Base-by-base conservation (phyloP, 441 rosid genomes). In the Corymbia citriodora region DNA sequence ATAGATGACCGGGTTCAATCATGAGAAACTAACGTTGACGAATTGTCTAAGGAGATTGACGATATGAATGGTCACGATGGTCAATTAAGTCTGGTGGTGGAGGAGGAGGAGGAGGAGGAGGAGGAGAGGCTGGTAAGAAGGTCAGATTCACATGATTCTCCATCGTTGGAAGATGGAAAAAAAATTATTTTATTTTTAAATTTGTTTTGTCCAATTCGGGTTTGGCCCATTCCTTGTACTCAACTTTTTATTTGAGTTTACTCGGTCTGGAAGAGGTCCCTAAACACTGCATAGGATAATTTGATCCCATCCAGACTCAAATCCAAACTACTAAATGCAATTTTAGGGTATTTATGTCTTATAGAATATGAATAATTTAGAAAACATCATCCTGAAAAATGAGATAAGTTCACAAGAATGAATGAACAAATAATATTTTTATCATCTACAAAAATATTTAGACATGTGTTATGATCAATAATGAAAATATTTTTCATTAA, bases 281-380 rank as follows among this genome's bases (percentile, higher is more conserved):
- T 14, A 59, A 59, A 59, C n/a, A 25, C 1, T 7, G 0, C 7
- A 59, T 40, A 40, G 45, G 45, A 40, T 40, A 40, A 40, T 40
- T 40, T 40, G 45, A 40, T 40, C 45, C 65, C 25, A 59, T 59
- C 3, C 2, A 59, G 0, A 59, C 65, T 59, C n/a, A 25, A 4
- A 59, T 59, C 10, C 7, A 0, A 59, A 25, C 65, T 59, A 59
- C 1, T n/a, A 59, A 59, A 25, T 0, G 25, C 65, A 0, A 0
- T 10, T 59, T 59, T 59, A 59, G 7, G 63, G 3, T 59, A 29
- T 0, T 27, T 10, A 23, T 59, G 6, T 59, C 65, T 13, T 10
- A 2, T 23, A 7, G 25, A 59, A 57, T 23, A 23, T 10, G 25
- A 57, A 59, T 59, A 59, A 57, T 59, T 59, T 59, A 14, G 10